Evolutionary conservation across 1,284 basidiomycete species (phyloP).

Genomic region (Pterula multifida): DNA sequence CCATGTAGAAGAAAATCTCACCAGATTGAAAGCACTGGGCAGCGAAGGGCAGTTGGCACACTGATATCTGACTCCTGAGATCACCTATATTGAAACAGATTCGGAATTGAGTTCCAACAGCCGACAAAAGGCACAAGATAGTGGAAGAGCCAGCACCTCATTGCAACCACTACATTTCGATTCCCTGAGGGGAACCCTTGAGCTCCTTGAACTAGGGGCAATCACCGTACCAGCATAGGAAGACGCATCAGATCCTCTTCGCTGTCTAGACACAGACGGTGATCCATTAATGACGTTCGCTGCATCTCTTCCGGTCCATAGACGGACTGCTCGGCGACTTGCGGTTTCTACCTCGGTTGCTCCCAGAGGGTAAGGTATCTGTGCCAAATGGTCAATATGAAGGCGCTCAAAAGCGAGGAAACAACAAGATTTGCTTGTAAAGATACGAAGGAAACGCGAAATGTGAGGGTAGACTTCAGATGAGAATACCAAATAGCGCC

Average conservation of each 20-base stretch:
- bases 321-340: conserved; percentile 57
- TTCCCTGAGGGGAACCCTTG: conserved; percentile 28
- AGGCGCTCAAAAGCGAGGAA: not conserved
- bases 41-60: conserved; percentile 65
- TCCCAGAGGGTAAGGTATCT: conserved; percentile 80
- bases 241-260: conserved; percentile 18
- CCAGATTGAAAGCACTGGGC: conserved; percentile 51
- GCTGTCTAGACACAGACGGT: not conserved
- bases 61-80: conserved; percentile 63
- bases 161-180: conserved; percentile 48
- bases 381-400: not conserved
- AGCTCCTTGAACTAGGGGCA: conserved; percentile 26
- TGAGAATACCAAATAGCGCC: too few species aligned
- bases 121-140: conserved; percentile 2
- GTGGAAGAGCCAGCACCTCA: conserved; percentile 27
- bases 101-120: not conserved
- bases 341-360: conserved; percentile 62
- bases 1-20: conserved; percentile 19
- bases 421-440: not conserved
- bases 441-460: too few species aligned
- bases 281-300: conserved; percentile 29
- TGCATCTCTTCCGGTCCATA: conserved; percentile 71
- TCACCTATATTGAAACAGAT: conserved; percentile 33
- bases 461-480: too few species aligned
- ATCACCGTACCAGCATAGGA: conserved; percentile 55